Conservation (phyloP, 2,329 filamentous ascomycete species). For the Pyrenochaeta sp. region DNA sequence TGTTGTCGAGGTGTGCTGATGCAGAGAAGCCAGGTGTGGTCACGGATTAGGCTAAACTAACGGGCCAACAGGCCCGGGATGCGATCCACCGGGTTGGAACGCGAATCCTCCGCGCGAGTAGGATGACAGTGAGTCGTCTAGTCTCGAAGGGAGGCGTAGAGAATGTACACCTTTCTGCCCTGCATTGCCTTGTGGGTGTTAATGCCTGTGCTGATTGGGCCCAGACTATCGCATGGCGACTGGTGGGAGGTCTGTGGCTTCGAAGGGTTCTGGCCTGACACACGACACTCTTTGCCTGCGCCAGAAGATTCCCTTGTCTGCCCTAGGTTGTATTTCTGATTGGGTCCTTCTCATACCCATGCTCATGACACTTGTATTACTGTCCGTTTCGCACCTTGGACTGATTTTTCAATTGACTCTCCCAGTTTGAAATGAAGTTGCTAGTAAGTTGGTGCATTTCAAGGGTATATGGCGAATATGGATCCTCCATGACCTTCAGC, state of each 20-base stretch:
- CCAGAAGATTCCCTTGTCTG: too few species aligned
- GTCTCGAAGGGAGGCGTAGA: too few species aligned
- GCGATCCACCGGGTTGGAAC: slow-evolving; percentile 18
- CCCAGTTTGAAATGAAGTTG: slow-evolving; percentile 41
- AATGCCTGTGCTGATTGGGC: too few species aligned
- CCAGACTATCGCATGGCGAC: too few species aligned
- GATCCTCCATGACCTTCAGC: slow-evolving; percentile 39
- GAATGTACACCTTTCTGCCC: too few species aligned
- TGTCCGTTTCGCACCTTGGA: background rate
- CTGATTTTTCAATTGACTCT: slow-evolving; percentile 29
- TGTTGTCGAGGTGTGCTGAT: slow-evolving; percentile 5
- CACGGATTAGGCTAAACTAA: slow-evolving; percentile 36
- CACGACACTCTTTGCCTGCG: too few species aligned
- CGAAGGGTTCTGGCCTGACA: too few species aligned
- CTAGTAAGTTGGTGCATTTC: slow-evolving; percentile 43
- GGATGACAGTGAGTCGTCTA: too few species aligned
- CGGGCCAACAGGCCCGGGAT: slow-evolving; percentile 26
- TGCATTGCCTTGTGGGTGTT: too few species aligned
- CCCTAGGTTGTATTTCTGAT: too few species aligned
- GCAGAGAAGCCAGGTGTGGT: slow-evolving; percentile 5
- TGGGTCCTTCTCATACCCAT: too few species aligned
- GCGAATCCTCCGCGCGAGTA: background rate
- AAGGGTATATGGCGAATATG: slow-evolving; percentile 30
- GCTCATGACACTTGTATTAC: background rate
- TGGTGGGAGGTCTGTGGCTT: too few species aligned